Percentiles rank a stretch among this genome's conserved stretches.
phyloP scores from a whole-genome alignment of 805 yeast species.

The Suhomyces vadensis region DNA sequence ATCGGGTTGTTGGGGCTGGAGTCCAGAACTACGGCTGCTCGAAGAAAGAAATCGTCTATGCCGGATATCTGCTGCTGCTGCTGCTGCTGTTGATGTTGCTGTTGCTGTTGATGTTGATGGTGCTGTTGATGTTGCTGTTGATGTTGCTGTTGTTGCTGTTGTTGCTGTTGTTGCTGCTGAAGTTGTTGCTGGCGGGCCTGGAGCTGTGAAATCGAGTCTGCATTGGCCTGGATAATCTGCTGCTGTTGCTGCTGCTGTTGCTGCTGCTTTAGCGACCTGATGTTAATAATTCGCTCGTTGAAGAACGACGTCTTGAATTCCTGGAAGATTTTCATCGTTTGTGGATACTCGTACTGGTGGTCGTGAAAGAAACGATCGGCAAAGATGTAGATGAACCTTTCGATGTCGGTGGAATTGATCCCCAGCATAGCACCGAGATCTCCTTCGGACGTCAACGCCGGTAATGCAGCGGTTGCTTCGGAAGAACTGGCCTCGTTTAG shows the following conservation, averaged over 20 bases:
- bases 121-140: conserved; percentile 8
- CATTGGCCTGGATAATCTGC: conserved; percentile 3
- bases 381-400: conserved; percentile 40
- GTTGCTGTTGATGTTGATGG: conserved; percentile 5
- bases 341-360: conserved; percentile 44
- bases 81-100: conserved; percentile 8
- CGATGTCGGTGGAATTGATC: conserved; percentile 30
- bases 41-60: conserved; percentile 15
- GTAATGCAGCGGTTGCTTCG: neutral
- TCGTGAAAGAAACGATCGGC: conserved; percentile 45
- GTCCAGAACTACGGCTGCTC: conserved; percentile 7
- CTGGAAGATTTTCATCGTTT: conserved; percentile 43
- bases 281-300: conserved; percentile 41
- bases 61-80: conserved; percentile 9
- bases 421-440: conserved; percentile 9
- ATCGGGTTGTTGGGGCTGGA: neutral
- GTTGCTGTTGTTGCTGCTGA: conserved; percentile 6
- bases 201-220: conserved; percentile 5
- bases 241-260: conserved; percentile 5
- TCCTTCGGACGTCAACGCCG: conserved; percentile 2
- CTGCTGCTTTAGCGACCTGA: conserved; percentile 14
- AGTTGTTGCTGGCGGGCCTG: conserved; percentile 8
- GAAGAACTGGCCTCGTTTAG: neutral
- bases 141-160: conserved; percentile 8
- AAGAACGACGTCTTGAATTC: conserved; percentile 44